Evolutionary conservation across 2,329 filamentous ascomycete genomes (phyloP), one percentile per base, ranked within the genome.

Genomic region (Colletotrichum cordylinicola): DNA sequence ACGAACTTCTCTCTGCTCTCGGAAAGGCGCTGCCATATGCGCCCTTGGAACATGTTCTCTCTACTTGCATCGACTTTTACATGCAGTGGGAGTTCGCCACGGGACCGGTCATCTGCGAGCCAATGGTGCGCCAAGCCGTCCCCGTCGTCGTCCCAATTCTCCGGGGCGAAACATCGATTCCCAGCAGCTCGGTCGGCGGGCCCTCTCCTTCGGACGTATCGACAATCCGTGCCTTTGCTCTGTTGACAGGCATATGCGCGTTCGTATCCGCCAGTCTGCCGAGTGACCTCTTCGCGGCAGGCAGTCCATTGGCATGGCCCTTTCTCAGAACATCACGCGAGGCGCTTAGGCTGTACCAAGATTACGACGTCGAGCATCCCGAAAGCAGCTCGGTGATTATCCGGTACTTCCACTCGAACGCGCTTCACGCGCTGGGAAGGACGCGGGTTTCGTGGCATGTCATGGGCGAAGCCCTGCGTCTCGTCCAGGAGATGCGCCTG

Each of bases 401-500:
- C 21, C 83, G 86, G 6, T 87, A 87, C 67, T 86, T 87, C 29
- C 86, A 88, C 67, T 87, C 86, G 16, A 87, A 87, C 70, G 87
- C 86, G 56, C 78, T 88, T 4, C 86, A 88, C 62, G 85, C 85
- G 2, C 80, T 84, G 1, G 86, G 86, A 0, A 86, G 85, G 55
- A 85, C 85, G 6, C 83, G 84, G 31, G 83, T 85, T 24, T 87
- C 86, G 6, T 87, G 86, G 85, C 85, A 87, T 64, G 85, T 87
- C 2, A 86, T 88, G 76, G 86, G 86, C 2, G 85, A 87, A 73
- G 86, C 86, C 1, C 84, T 83, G 5, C 80, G 85, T 2, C 82
- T 88, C 7, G 84, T 83, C 0, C 86, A 88, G 75, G 83, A 84
- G 2, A 87, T 88, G 85, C 81, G 85, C 16, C 77, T 88, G 33